Base-by-base conservation (phyloP, 306 rosid species). In the Quercus wislizeni region DNA sequence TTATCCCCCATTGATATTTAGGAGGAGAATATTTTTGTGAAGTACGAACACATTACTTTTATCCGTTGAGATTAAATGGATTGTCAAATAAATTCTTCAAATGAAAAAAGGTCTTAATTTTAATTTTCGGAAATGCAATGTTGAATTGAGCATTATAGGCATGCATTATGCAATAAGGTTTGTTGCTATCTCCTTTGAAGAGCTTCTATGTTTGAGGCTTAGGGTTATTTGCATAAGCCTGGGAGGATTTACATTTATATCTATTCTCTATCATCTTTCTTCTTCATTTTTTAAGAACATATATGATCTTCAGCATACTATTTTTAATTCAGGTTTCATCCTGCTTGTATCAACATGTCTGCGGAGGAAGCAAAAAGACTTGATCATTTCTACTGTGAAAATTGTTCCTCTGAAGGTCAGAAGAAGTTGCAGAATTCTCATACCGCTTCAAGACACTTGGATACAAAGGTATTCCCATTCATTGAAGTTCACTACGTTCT, bases 331-430 rank as follows among this genome's bases (percentile, higher is more conserved):
- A 96, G 99, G 99, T 96, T 96, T 84, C 99, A 96, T 83, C 99
- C 99, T 87, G 91, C 92, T 82, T 96, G 99, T 89, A 91, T 96
- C 90, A 97, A 96, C 91, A 96, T 96, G 99, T 89, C 92, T 69
- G 88, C 83, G 62, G 96, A 96, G 88, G 98, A 96, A 86, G 98
- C 99, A 52, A 79, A 90, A 80, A 85, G 93, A 85, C 93, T 96
- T 25, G 98, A 96, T 62, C 92, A 90, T 87, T 96, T 96, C 88
- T 96, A 83, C 76, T 96, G 99, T 79, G 99, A 93, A 87, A 73
- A 84, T 75, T 95, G 99, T 79, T 95, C 98, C 41, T 86, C 95
- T 0, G 98, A 93, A 88, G 89, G 91, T 87, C 99, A 88, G 86
- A 91, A 93, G 73, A 89, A 90, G 90, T 83, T 96, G 92, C 94